Conservation (phyloP, 2,329 filamentous ascomycete genomes). For the Ophiocordyceps unilateralis region DNA sequence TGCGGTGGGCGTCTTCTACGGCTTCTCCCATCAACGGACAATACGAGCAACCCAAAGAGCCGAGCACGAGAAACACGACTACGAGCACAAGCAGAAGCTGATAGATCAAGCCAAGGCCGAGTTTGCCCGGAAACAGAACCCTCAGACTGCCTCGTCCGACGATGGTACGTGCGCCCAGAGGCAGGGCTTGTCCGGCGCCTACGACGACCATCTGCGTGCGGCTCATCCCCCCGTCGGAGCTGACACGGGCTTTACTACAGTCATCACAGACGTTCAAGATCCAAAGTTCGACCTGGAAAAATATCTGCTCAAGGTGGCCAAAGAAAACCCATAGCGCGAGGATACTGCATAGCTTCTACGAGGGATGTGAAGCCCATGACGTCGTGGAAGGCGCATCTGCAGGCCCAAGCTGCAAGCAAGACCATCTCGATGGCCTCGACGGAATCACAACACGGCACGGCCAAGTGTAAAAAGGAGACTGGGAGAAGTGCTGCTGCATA, state of each 20-base stretch:
- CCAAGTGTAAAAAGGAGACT: slow-evolving; percentile 16
- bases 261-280: slow-evolving; percentile 50
- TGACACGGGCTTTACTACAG: slow-evolving; percentile 9
- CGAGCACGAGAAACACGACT: slow-evolving; percentile 61
- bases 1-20: slow-evolving; percentile 82
- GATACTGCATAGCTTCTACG: not conserved
- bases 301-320: slow-evolving; percentile 48
- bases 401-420: no score
- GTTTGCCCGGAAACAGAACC: slow-evolving; percentile 60
- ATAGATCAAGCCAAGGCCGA: slow-evolving; percentile 88
- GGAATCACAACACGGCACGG: slow-evolving; percentile 9
- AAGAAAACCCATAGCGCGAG: slow-evolving; percentile 28
- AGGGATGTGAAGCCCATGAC: not conserved
- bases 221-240: slow-evolving; percentile 1
- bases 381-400: not conserved
- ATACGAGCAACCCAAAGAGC: slow-evolving; percentile 57
- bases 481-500: slow-evolving; percentile 28
- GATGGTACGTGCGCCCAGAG: no score
- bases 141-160: slow-evolving; percentile 17
- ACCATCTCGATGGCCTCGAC: slow-evolving; percentile 1
- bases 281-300: slow-evolving; percentile 90
- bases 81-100: slow-evolving; percentile 76
- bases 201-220: no score
- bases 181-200: not conserved
- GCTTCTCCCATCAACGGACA: slow-evolving; percentile 78